Conservation (phyloP, 495 filamentous ascomycete genomes). For the Lasiosphaeria hispida region DNA sequence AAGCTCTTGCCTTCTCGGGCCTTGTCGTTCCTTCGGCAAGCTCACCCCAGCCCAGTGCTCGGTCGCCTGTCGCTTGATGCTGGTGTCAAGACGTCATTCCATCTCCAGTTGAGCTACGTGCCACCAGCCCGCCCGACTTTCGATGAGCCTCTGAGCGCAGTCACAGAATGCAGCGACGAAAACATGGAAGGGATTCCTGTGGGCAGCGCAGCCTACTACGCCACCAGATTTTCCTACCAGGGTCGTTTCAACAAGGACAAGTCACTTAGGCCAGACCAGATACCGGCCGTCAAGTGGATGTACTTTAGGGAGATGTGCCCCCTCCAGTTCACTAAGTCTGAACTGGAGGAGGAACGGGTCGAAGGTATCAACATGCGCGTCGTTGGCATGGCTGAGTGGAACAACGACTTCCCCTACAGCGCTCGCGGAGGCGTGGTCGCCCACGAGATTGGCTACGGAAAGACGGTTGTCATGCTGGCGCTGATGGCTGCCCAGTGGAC, state of each 20-base stretch:
- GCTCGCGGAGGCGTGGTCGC: constrained; percentile 70
- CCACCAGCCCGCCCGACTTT: too few relatives aligned
- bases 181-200: too few relatives aligned
- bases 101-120: too few relatives aligned
- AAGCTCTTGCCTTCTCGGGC: too few relatives aligned
- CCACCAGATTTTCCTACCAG: neutral
- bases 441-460: constrained; percentile 78
- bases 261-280: constrained; percentile 21
- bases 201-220: too few relatives aligned
- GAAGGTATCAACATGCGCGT: constrained; percentile 59
- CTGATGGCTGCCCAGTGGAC: constrained; percentile 54
- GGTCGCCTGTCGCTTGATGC: too few relatives aligned
- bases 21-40: too few relatives aligned
- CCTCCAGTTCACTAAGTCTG: constrained; percentile 57
- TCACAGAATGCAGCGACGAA: too few relatives aligned
- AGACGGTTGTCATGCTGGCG: constrained; percentile 70
- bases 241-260: neutral
- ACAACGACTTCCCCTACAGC: constrained; percentile 28
- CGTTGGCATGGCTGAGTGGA: constrained; percentile 54
- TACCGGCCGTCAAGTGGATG: constrained; percentile 59
- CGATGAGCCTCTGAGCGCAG: too few relatives aligned
- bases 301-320: constrained; percentile 52
- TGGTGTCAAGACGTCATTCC: too few relatives aligned
- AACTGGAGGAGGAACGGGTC: constrained; percentile 66
- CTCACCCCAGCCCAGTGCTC: too few relatives aligned